Base-by-base conservation (phyloP, 805 yeast species). In the Candida cerambycidarum region DNA sequence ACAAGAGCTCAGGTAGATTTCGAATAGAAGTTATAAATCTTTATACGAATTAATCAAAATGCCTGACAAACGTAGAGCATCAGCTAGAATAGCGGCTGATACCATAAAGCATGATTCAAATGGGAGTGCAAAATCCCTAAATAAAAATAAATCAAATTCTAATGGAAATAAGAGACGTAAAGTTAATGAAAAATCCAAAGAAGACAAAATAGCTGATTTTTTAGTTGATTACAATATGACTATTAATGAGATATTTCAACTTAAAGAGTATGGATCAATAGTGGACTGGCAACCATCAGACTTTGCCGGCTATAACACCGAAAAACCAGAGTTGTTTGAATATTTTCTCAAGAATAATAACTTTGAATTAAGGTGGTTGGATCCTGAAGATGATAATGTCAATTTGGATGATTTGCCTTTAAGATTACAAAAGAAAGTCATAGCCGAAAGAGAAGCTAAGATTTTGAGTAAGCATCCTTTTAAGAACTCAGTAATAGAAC, bases 221-320 rank as follows among this genome's bases (percentile, higher is more conserved):
- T 58, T 73, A 28, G 59, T 73, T 12, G 62, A 71, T 29, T 78
- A 77, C 56, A 77, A 76, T 39, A 40, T 75, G 4, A 58, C 77
- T 18, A 66, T 78, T 0, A 78, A 80, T 47, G 89, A 85, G 54
- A 61, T 84, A 14, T 83, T 79, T 52, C 88, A 84, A 55, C 60
- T 85, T 19, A 64, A 71, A 43, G 78, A 81, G 50, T 84, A 75
- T 55, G 78, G 80, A 15, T 79, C 87, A 0, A 57, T 83, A 32
- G 77, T 73, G 0, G 78, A 77, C 14, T 85, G 82, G 76, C 76
- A 82, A 48, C 89, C 89, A 0, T 10, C 57, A 40, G 78, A 64
- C 39, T 63, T 63, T 47, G 46, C 50, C 1, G 36, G 48, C 8
- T 41, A 41, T 14, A 38, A 52, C 21, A 23, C 53, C 10, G 65